Evolutionary conservation across 805 yeast genomes (phyloP), one percentile per base, ranked within the genome.

Genomic region (Starmerella scarabaei): DNA sequence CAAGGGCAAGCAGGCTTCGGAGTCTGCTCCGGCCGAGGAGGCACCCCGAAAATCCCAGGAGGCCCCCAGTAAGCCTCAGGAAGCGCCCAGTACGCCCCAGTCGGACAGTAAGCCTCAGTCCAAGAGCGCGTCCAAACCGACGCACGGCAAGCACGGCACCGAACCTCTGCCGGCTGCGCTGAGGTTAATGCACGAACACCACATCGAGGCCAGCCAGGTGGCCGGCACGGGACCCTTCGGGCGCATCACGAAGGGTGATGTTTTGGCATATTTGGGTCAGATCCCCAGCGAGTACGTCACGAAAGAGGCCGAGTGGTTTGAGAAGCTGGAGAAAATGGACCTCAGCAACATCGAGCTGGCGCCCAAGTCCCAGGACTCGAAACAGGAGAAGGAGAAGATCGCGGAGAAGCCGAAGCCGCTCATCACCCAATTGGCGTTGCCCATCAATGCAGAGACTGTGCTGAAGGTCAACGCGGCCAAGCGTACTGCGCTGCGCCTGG

Each of bases 161-260:
- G 51, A 60, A 2, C 93, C 81, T 68, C 38, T 48, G 26, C 52
- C 52, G 9, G 17, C 44, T 8, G 52, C 48, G 2, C 12, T 77
- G 46, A 96, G 97, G 3, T 64, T 88, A 21, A 64, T 88, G 29
- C 72, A 69, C 30, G 66, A 66, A 42, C 69, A 83, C 54, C 58
- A 68, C 39, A 75, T 88, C 42, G 70, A 88, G 1, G 61, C 94
- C 2, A 45, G 80, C 17, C 53, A 64, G 7, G 82, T 88, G 52
- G 65, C 72, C 30, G 93, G 95, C 6, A 69, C 93, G 1, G 98
- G 97, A 17, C 93, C 93, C 21, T 70, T 76, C 41, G 97, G 97
- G 8, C 71, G 94, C 54, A 58, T 88, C 30, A 67, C 88, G 48
- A 82, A 80, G 62, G 97, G 97, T 47, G 98, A 88, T 59, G 88